These are phyloP conservation scores for Hericium erinaceus DNA, from an alignment of 768 basidiomycete species.

Conservation along the genomic window DNA sequence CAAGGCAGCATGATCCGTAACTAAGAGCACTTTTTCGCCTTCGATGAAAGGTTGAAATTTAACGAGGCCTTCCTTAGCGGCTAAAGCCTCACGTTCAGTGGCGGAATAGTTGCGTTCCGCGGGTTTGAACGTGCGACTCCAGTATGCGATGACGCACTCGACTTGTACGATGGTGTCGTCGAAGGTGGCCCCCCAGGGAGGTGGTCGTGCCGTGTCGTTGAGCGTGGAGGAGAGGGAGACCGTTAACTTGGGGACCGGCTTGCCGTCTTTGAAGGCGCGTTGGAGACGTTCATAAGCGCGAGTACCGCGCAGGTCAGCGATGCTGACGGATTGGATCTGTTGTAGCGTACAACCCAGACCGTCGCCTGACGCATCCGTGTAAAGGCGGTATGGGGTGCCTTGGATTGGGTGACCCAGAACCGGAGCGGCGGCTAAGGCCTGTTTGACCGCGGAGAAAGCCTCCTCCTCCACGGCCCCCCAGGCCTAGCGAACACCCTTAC, in stretches of 20 bases:
- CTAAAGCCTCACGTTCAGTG: no score
- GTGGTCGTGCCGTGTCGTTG: no score
- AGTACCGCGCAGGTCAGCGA: constrained; percentile 15
- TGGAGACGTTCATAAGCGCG: constrained; percentile 11
- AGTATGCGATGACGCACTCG: constrained; percentile 16
- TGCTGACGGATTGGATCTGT: constrained; percentile 16
- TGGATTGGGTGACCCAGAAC: constrained; percentile 23
- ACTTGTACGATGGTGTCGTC: constrained; percentile 8
- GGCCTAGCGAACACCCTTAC: no score
- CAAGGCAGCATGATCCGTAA: constrained; percentile 21
- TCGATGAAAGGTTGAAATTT: constrained; percentile 18
- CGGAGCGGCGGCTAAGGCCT: constrained; percentile 23
- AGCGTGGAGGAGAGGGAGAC: no score
- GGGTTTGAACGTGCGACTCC: constrained; percentile 5
- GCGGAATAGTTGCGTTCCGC: no score
- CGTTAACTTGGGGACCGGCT: not conserved
- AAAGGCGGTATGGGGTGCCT: constrained; percentile 25
- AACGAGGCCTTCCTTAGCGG: no score
- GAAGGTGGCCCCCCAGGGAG: no score
- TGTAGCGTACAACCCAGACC: constrained; percentile 16
- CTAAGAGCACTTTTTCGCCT: constrained; percentile 22
- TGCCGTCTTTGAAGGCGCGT: not conserved
- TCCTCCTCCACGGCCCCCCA: constrained; percentile 13
- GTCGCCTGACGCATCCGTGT: constrained; percentile 22
- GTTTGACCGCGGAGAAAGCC: constrained; percentile 23